phyloP scores from a whole-genome alignment of 78 protist species.

The Creolimax fragrantissima region DNA sequence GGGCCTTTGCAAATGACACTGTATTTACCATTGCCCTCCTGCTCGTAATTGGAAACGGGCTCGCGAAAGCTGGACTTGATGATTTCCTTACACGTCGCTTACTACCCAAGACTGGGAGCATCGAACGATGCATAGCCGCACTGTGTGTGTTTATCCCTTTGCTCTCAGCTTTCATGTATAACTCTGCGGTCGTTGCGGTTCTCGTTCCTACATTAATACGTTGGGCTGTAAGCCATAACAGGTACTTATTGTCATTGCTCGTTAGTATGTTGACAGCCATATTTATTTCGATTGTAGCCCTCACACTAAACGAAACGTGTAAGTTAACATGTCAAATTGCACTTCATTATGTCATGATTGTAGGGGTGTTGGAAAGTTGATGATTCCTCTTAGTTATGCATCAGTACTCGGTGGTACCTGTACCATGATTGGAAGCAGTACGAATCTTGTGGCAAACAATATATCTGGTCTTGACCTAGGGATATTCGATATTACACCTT shows the following conservation, averaged over 20 bases:
- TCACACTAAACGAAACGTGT: no score
- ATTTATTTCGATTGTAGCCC: no score
- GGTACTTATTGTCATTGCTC: no score
- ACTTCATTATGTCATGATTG: not conserved
- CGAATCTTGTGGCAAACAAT: slow-evolving; percentile 19
- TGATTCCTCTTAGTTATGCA: not conserved
- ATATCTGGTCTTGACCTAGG: not conserved
- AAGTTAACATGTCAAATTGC: no score
- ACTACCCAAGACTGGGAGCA: slow-evolving; percentile 1
- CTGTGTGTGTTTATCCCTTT: slow-evolving; percentile 5
- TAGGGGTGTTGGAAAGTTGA: not conserved
- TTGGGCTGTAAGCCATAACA: slow-evolving; percentile 8
- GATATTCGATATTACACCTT: not conserved
- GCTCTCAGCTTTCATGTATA: not conserved
- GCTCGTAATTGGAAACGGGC: not conserved
- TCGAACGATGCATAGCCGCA: not conserved
- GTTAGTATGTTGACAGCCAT: no score
- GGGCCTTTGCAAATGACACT: not conserved
- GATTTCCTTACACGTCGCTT: not conserved
- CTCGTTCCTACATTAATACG: slow-evolving; percentile 9
- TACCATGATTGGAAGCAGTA: slow-evolving; percentile 22
- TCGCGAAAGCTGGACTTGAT: not conserved
- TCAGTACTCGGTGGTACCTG: not conserved
- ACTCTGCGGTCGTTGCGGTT: slow-evolving; percentile 17
- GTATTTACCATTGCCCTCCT: slow-evolving; percentile 1